Percentiles rank a stretch among this genome's conserved stretches.
Conservation (phyloP, 2,329 filamentous ascomycete species). For the Aulographum hederae region DNA sequence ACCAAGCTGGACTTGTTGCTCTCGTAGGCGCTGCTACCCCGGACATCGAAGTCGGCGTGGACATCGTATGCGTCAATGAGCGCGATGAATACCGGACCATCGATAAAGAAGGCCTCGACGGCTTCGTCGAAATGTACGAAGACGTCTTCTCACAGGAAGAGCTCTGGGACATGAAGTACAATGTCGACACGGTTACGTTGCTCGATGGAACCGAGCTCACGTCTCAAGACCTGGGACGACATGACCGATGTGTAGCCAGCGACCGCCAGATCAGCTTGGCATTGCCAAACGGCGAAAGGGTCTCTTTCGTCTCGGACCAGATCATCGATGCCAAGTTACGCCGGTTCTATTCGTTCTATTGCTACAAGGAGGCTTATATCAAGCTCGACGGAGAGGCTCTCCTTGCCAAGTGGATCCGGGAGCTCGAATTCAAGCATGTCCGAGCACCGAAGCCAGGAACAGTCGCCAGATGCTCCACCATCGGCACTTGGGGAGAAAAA, state of each 20-base stretch:
- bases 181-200: constrained; percentile 23
- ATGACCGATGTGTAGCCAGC: constrained; percentile 22
- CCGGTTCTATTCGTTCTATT: constrained; percentile 63
- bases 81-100: constrained; percentile 41
- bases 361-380: constrained; percentile 63
- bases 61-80: constrained; percentile 61
- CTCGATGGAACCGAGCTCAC: constrained; percentile 24
- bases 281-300: constrained; percentile 15
- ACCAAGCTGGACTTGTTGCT: constrained; percentile 59
- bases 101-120: constrained; percentile 43
- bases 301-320: constrained; percentile 22
- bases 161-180: constrained; percentile 41
- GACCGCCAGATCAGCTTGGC: constrained; percentile 20
- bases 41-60: constrained; percentile 43
- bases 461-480: constrained; percentile 22
- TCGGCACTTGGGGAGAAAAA: constrained; percentile 27
- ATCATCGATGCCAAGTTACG: constrained; percentile 45
- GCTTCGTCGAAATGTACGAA: constrained; percentile 53
- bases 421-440: constrained; percentile 51
- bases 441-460: constrained; percentile 31
- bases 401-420: constrained; percentile 51
- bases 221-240: constrained; percentile 21
- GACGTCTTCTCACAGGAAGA: constrained; percentile 51
- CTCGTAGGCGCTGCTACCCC: constrained; percentile 31
- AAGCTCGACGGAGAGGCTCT: constrained; percentile 70